A percentile compares a stretch with the other conserved stretches of the same genome.
These are phyloP conservation scores for Sclerotinia spermophila DNA, from an alignment of 2,329 filamentous ascomycete species.

Conservation along the genomic window DNA sequence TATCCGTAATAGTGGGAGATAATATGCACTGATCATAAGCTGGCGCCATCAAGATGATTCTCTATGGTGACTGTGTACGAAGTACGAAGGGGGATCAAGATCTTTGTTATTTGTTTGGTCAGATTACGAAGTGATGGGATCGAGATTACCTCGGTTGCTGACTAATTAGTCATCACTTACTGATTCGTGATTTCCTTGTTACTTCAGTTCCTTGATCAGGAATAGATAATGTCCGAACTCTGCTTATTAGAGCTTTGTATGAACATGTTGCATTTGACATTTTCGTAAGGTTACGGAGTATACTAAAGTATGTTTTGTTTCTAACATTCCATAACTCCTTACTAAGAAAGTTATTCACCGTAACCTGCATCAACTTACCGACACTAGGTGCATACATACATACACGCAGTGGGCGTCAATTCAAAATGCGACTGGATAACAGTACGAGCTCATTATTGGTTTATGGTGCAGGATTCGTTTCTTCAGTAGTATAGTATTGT, in stretches of 20 bases:
- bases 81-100: slow-evolving; percentile 4
- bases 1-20: neutral
- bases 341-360: neutral
- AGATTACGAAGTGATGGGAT: slow-evolving; percentile 12
- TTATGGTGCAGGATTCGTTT: neutral
- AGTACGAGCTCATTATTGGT: neutral
- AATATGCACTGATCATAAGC: slow-evolving; percentile 5
- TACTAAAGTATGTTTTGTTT: too few relatives aligned
- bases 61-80: neutral
- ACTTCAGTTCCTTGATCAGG: slow-evolving; percentile 5
- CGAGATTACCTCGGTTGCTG: slow-evolving; percentile 11
- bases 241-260: slow-evolving; percentile 2
- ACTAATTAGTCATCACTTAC: neutral
- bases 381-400: neutral
- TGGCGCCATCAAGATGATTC: neutral
- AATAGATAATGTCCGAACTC: neutral
- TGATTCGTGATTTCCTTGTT: neutral
- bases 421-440: slow-evolving; percentile 4
- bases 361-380: neutral
- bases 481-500: neutral
- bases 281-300: neutral
- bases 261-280: neutral
- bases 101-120: slow-evolving; percentile 14
- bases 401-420: neutral
- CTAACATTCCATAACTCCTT: neutral